Evolutionary conservation across 2,329 filamentous ascomycete species (phyloP).

Genomic region (Emergomyces africanus): DNA sequence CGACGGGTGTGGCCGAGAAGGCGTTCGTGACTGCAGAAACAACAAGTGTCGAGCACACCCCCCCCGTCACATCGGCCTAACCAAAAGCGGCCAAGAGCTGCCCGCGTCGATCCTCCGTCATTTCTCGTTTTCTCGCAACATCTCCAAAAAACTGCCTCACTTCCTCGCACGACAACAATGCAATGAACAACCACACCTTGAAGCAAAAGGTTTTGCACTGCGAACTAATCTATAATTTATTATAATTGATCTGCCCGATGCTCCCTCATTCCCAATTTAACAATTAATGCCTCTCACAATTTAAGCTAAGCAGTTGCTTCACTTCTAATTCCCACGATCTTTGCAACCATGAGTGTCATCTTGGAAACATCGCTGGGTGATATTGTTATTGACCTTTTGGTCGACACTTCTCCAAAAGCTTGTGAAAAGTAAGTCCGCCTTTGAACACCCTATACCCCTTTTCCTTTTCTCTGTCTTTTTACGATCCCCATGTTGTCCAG

Average conservation of each 20-base stretch:
- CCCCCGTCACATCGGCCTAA: background rate
- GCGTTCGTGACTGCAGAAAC: background rate
- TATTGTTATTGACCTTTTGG: slow-evolving; percentile 83
- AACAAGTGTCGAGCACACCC: too few species aligned
- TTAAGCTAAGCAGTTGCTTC: background rate
- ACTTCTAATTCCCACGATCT: background rate
- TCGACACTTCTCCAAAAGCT: slow-evolving; percentile 77
- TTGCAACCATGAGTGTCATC: slow-evolving; percentile 65
- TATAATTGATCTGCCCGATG: background rate
- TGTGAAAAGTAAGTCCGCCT: slow-evolving; percentile 75
- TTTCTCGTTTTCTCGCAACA: background rate
- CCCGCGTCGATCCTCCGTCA: background rate
- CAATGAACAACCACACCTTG: background rate
- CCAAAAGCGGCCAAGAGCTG: background rate
- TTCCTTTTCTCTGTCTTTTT: background rate
- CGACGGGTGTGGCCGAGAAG: too few species aligned
- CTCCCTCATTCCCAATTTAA: background rate
- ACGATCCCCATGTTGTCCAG: slow-evolving; percentile 15
- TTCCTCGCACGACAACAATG: background rate
- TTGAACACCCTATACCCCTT: background rate
- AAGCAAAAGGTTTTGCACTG: background rate
- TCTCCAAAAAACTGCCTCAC: background rate
- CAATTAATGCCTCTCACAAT: background rate
- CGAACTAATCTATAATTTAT: background rate
- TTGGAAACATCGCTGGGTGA: slow-evolving; percentile 89